These are phyloP conservation scores for Trichoderma citrinoviride DNA, from an alignment of 2,329 filamentous ascomycete genomes.

Conservation along the genomic window DNA sequence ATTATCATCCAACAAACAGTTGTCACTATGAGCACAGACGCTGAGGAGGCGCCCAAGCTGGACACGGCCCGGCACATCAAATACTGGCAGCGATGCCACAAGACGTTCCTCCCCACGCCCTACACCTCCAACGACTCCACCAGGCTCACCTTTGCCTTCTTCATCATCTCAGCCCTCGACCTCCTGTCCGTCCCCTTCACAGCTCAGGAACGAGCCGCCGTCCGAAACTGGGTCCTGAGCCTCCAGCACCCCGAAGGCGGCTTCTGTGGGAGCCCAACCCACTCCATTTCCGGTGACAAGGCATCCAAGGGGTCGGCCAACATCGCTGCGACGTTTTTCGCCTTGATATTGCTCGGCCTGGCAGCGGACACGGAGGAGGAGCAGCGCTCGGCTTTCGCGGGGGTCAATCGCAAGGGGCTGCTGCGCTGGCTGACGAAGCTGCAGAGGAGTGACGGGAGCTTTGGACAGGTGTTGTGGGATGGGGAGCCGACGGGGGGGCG, in stretches of 20 bases:
- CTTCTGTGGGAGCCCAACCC: constrained; percentile 79
- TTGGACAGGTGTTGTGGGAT: constrained; percentile 73
- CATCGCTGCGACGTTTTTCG: constrained; percentile 85
- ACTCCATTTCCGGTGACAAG: constrained; percentile 45
- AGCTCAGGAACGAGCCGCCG: constrained; percentile 41
- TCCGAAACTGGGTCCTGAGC: constrained; percentile 76
- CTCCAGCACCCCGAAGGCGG: constrained; percentile 85
- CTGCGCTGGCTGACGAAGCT: constrained; percentile 71
- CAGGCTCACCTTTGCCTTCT: constrained; percentile 85
- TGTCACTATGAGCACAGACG: constrained; percentile 4
- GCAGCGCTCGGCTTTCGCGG: constrained; percentile 49
- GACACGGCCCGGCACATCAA: constrained; percentile 71
- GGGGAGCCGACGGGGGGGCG: constrained; percentile 68
- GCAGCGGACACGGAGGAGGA: constrained; percentile 42
- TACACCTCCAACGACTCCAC: constrained; percentile 90
- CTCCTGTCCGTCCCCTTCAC: constrained; percentile 66
- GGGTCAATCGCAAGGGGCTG: constrained; percentile 65
- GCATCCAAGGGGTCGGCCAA: constrained; percentile 58
- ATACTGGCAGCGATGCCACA: constrained; percentile 90
- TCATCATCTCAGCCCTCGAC: constrained; percentile 82
- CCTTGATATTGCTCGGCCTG: constrained; percentile 67
- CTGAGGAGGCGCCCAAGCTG: constrained; percentile 34
- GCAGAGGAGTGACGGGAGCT: constrained; percentile 83
- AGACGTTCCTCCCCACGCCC: constrained; percentile 71
- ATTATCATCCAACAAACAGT: background rate